phyloP scores from a whole-genome alignment of 164 flowering plant genomes.

The Houttuynia cordata region DNA sequence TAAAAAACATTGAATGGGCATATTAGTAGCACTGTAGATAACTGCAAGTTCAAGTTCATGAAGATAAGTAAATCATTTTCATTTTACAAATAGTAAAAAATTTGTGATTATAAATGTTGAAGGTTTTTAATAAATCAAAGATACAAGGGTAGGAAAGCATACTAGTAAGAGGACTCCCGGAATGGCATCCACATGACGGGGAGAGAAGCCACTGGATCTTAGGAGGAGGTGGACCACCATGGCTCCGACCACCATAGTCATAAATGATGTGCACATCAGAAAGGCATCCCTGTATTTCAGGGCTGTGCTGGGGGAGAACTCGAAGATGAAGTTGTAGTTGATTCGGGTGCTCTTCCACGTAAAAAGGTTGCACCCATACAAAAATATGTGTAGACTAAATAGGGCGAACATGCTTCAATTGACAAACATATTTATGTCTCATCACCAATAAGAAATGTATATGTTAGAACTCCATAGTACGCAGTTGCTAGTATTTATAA shows the following conservation, averaged over 20 bases:
- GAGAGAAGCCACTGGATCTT: conserved; percentile 38
- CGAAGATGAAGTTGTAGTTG: conserved; percentile 94
- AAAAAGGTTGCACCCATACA: conserved; percentile 92
- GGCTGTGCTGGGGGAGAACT: conserved; percentile 57
- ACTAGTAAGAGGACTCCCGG: conserved; percentile 85
- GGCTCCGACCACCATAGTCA: conserved; percentile 83
- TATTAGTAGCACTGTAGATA: conserved; percentile 42
- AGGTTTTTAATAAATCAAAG: too few species aligned
- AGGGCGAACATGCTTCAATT: conserved; percentile 93
- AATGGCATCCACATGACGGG: conserved; percentile 55
- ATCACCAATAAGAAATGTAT: too few species aligned
- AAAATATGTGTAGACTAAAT: conserved; percentile 84
- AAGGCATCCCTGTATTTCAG: conserved; percentile 88
- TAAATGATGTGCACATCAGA: conserved; percentile 69
- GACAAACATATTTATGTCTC: too few species aligned
- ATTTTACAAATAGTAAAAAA: neutral
- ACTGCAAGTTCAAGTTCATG: conserved; percentile 20
- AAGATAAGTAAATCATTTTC: neutral
- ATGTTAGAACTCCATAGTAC: too few species aligned
- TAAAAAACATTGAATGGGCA: conserved; percentile 83
- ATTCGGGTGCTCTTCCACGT: conserved; percentile 87
- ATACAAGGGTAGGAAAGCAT: conserved; percentile 1
- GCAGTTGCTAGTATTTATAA: too few species aligned
- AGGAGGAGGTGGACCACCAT: conserved; percentile 78
- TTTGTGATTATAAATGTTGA: too few species aligned